A percentile compares a stretch with the other conserved stretches of the same genome.
Evolutionary conservation across 2,329 filamentous ascomycete genomes (phyloP).

Genomic region (Cladophialophora bantiana): DNA sequence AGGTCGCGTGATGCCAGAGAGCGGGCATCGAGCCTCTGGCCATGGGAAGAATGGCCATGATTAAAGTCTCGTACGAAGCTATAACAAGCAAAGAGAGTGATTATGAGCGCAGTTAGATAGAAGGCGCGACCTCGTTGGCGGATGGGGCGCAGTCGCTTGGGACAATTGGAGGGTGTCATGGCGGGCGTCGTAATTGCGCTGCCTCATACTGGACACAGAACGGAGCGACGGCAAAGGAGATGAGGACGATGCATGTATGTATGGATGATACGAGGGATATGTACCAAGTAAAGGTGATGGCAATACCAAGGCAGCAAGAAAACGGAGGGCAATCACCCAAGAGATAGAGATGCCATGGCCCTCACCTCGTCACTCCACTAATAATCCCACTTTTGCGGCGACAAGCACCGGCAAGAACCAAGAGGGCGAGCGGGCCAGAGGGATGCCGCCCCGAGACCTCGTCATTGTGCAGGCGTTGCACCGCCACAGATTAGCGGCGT

Average conservation of each 20-base stretch:
- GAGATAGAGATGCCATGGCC: background rate
- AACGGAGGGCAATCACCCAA: conserved; percentile 9
- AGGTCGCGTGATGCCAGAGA: conserved; percentile 33
- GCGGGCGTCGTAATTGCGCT: conserved; percentile 14
- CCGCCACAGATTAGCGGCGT: conserved; percentile 10
- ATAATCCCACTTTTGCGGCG: conserved; percentile 1
- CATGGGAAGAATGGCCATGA: conserved; percentile 3
- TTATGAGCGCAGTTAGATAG: conserved; percentile 34
- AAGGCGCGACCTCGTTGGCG: conserved; percentile 35
- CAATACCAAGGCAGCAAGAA: conserved; percentile 1
- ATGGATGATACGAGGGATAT: background rate
- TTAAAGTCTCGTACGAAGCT: conserved; percentile 28
- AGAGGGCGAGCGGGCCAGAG: background rate
- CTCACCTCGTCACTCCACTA: conserved; percentile 1
- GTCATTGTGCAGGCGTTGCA: conserved; percentile 17
- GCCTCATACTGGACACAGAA: conserved; percentile 26
- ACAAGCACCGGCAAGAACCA: conserved; percentile 1
- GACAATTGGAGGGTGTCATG: conserved; percentile 25
- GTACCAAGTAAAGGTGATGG: conserved; percentile 7
- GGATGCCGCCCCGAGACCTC: background rate
- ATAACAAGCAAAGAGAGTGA: conserved; percentile 35
- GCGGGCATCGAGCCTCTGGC: conserved; percentile 24
- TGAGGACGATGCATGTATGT: background rate
- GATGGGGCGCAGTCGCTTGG: conserved; percentile 17
- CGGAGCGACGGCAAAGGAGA: background rate